These are phyloP conservation scores for Saposhnikovia divaricata DNA, from an alignment of 129 eudicot genomes.

Conservation along the genomic window DNA sequence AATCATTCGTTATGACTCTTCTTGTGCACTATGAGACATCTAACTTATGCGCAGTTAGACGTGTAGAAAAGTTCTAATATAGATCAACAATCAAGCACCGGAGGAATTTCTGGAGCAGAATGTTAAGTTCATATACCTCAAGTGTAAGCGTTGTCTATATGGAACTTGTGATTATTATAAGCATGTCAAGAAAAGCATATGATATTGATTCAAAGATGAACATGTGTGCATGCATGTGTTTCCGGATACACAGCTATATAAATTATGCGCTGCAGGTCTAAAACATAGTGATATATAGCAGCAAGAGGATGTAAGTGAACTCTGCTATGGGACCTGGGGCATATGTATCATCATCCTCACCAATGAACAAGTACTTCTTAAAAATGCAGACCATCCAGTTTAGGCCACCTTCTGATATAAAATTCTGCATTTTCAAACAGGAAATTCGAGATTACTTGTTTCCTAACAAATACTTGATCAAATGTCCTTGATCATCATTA, in stretches of 20 bases:
- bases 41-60: not conserved
- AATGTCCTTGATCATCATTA: too few species aligned
- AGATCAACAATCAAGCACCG: not conserved
- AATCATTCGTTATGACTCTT: too few species aligned
- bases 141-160: not conserved
- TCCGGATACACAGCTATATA: not conserved
- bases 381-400: constrained; percentile 65
- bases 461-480: too few species aligned
- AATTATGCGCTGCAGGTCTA: not conserved
- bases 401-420: constrained; percentile 92
- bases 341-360: constrained; percentile 99
- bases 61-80: not conserved
- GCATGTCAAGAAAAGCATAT: not conserved
- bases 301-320: constrained; percentile 34
- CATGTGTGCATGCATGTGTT: not conserved
- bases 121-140: not conserved
- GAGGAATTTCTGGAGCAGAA: not conserved
- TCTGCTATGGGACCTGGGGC: constrained; percentile 77
- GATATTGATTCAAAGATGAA: not conserved
- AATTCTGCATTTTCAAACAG: constrained; percentile 97
- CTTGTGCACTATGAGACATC: too few species aligned
- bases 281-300: not conserved
- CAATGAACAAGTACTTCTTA: constrained; percentile 73
- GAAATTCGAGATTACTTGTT: too few species aligned
- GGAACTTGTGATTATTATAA: not conserved